Conservation (phyloP, 148 eudicot genomes). For the Vaccinium corymbosum region DNA sequence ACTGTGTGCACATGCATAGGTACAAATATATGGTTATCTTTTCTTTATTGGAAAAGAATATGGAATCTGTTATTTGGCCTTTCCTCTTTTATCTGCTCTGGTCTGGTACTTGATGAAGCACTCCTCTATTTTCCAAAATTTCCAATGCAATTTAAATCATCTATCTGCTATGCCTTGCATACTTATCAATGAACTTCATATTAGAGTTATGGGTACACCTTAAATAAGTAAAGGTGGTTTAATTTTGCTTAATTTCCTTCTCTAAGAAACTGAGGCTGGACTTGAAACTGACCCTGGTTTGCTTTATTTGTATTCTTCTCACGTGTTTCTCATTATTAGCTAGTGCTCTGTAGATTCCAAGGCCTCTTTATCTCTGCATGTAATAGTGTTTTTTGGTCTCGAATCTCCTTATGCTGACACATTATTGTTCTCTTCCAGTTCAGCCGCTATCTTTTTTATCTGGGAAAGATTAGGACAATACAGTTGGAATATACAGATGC, state of each 20-base stretch:
- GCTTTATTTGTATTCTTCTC: not conserved
- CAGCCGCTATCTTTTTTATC: slow-evolving; percentile 83
- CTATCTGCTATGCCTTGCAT: not conserved
- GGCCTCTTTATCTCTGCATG: not conserved
- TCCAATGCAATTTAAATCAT: not conserved
- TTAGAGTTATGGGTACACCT: not conserved
- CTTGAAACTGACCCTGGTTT: not conserved
- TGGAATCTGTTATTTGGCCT: not conserved
- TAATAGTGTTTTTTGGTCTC: not conserved
- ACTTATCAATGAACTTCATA: not conserved
- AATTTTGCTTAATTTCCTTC: not conserved
- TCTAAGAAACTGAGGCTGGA: not conserved
- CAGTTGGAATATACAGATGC: slow-evolving; percentile 97
- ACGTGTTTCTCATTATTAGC: not conserved
- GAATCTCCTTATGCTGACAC: slow-evolving; percentile 8
- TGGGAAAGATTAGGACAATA: slow-evolving; percentile 94
- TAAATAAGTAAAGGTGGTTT: not conserved
- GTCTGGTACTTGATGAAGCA: not conserved
- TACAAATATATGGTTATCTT: not conserved
- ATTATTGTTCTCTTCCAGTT: slow-evolving; percentile 43
- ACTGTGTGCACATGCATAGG: not conserved
- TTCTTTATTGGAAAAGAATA: not conserved
- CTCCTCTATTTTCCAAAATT: not conserved
- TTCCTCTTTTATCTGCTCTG: not conserved
- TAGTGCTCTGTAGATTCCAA: not conserved